These are phyloP conservation scores for Akanthomyces dipterigenus DNA, from an alignment of 2,329 filamentous ascomycete species.

Conservation along the genomic window DNA sequence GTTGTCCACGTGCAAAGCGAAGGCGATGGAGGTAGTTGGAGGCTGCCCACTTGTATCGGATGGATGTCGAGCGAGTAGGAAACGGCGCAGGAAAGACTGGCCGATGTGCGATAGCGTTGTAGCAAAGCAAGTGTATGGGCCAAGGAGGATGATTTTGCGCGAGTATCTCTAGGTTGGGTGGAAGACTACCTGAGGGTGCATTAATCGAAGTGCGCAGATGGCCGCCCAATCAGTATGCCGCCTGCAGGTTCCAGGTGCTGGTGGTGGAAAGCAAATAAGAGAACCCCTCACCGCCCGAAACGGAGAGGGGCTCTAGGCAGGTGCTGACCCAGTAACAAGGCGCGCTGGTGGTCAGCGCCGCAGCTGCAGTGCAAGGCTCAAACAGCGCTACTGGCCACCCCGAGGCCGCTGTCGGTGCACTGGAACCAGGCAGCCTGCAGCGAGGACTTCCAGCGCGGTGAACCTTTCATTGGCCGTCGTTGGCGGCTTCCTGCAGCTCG, in stretches of 20 bases:
- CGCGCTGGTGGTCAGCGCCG: neutral
- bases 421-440: neutral
- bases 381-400: no score
- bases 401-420: neutral
- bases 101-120: neutral
- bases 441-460: neutral
- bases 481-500: neutral
- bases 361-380: neutral
- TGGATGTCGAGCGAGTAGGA: neutral
- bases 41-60: neutral
- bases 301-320: neutral
- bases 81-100: neutral
- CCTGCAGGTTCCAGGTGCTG: slow-evolving; percentile 5
- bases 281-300: slow-evolving; percentile 13
- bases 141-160: neutral
- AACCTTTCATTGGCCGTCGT: neutral
- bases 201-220: neutral
- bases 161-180: neutral
- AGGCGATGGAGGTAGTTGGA: neutral
- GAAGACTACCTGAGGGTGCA: slow-evolving; percentile 2
- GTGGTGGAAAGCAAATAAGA: slow-evolving; percentile 6
- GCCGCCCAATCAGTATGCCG: slow-evolving; percentile 7
- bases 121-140: neutral
- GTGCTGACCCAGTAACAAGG: slow-evolving; percentile 1
- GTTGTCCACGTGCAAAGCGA: neutral